These are phyloP conservation scores for Diutina sp. DNA, from an alignment of 1,139 yeast genomes.

Conservation along the genomic window DNA sequence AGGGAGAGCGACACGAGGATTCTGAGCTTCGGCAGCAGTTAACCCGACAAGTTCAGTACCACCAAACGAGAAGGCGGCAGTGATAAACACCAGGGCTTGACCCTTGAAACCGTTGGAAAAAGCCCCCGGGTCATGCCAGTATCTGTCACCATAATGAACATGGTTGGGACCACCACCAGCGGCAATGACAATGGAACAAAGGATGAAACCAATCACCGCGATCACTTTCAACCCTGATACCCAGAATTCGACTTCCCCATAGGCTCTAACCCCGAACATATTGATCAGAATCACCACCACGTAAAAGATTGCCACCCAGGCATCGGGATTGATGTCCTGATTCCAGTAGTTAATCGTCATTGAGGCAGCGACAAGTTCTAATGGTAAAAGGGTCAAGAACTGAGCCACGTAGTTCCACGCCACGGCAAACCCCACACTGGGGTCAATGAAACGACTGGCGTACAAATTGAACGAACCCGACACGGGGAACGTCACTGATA, in stretches of 20 bases:
- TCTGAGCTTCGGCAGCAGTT: conserved; percentile 54
- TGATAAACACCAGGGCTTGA: conserved; percentile 24
- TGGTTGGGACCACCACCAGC: conserved; percentile 58
- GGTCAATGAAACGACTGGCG: conserved; percentile 48
- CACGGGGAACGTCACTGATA: conserved; percentile 49
- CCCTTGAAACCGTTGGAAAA: conserved; percentile 32
- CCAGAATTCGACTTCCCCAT: conserved; percentile 62
- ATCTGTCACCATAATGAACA: conserved; percentile 49
- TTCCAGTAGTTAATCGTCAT: conserved; percentile 46
- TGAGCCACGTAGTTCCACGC: conserved; percentile 54
- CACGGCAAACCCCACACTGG: conserved; percentile 50
- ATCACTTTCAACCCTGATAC: conserved; percentile 46
- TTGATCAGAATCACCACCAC: conserved; percentile 41
- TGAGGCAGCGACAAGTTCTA: conserved; percentile 49
- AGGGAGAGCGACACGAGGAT: conserved; percentile 50
- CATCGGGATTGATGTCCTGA: conserved; percentile 45
- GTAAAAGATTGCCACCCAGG: conserved; percentile 54
- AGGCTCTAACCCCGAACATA: conserved; percentile 59
- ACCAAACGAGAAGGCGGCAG: conserved; percentile 58
- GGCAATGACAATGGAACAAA: conserved; percentile 46
- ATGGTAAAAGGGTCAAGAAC: conserved; percentile 50
- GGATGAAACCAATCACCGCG: conserved; percentile 53
- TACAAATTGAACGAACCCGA: conserved; percentile 52
- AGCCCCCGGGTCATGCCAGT: conserved; percentile 53
- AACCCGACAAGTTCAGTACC: conserved; percentile 55